Evolutionary conservation across 305 asterid species (phyloP).

Genomic region (Fraxinus angustifolia): DNA sequence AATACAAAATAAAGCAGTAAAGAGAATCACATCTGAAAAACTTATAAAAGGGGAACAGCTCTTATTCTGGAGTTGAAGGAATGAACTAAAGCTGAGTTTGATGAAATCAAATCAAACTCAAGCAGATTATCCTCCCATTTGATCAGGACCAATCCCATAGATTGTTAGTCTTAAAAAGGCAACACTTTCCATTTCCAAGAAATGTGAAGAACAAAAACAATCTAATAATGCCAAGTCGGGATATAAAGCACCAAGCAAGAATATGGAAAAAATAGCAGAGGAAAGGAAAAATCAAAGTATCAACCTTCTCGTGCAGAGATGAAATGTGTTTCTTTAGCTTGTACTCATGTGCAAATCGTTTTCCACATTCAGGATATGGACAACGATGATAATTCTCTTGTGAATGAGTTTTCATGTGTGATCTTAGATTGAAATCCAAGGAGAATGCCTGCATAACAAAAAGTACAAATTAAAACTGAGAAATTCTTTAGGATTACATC

Average conservation of each 20-base stretch:
- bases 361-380: conserved; percentile 92
- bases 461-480: neutral
- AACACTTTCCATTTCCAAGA: neutral
- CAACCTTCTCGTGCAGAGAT: conserved; percentile 85
- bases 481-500: neutral
- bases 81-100: neutral
- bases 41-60: neutral
- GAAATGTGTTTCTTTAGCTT: conserved; percentile 85
- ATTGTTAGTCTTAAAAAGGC: neutral
- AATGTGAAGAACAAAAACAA: neutral
- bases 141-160: neutral
- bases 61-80: neutral
- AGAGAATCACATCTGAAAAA: neutral
- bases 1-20: neutral
- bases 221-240: neutral
- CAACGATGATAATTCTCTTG: conserved; percentile 95
- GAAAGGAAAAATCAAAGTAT: neutral
- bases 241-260: neutral
- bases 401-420: conserved; percentile 97
- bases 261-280: neutral
- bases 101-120: neutral
- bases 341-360: conserved; percentile 96
- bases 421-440: conserved; percentile 87
- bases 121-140: neutral
- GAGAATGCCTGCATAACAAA: conserved; percentile 75